phyloP scores from a whole-genome alignment of 2,329 filamentous ascomycete genomes.

The Aspergillus tubingensis region DNA sequence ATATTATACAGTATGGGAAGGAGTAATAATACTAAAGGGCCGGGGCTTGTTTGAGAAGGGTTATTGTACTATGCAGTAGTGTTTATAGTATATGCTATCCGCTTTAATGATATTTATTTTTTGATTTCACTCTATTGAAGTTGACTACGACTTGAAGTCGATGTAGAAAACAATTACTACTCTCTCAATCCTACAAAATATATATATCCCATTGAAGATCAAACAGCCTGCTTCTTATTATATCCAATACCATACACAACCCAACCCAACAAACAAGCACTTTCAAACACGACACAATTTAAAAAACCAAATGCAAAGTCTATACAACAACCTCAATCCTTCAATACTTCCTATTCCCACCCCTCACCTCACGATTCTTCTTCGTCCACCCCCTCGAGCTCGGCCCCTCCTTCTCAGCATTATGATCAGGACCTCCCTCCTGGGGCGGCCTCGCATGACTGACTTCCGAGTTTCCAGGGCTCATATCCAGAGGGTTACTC shows the following conservation, averaged over 20 bases:
- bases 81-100: too few relatives aligned
- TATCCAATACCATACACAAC: not conserved
- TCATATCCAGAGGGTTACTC: conserved; percentile 59
- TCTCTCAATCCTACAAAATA: too few relatives aligned
- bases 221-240: not conserved
- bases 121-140: too few relatives aligned
- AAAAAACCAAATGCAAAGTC: not conserved
- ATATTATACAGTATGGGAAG: conserved; percentile 38
- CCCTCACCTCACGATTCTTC: conserved; percentile 34
- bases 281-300: not conserved
- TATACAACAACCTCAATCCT: not conserved
- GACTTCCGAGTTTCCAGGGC: conserved; percentile 62
- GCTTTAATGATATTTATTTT: too few relatives aligned
- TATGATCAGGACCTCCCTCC: conserved; percentile 48
- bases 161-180: too few relatives aligned
- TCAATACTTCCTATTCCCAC: conserved; percentile 7
- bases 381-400: conserved; percentile 42
- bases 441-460: conserved; percentile 50
- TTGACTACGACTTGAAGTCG: too few relatives aligned
- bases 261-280: not conserved
- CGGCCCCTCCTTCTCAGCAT: conserved; percentile 37
- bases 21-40: too few relatives aligned
- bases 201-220: too few relatives aligned
- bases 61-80: not conserved
- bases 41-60: not conserved